A percentile compares a stretch with the other conserved stretches of the same genome.
These are phyloP conservation scores for Erodium trifolium DNA, from an alignment of 441 rosid species.

Conservation along the genomic window DNA sequence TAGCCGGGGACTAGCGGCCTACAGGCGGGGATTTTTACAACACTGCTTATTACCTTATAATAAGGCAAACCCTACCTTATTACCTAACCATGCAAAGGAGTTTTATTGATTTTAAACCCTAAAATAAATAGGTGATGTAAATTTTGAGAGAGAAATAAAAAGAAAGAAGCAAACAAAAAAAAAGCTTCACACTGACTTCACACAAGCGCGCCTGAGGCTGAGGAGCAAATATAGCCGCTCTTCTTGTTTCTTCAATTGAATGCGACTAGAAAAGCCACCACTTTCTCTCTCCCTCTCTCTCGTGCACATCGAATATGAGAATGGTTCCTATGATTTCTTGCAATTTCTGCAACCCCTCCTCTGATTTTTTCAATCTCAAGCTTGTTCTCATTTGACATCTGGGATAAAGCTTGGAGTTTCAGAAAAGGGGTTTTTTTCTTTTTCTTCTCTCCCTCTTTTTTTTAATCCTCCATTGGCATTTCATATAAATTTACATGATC, in stretches of 20 bases:
- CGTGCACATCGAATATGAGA: background rate
- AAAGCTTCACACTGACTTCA: no score
- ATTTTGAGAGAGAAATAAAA: background rate
- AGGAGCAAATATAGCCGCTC: constrained; percentile 3
- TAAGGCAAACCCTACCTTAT: no score
- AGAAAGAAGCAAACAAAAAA: background rate
- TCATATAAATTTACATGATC: background rate
- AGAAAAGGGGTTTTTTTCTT: background rate
- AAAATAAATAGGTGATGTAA: background rate
- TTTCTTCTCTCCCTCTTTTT: background rate
- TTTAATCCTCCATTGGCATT: background rate
- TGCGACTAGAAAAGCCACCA: background rate
- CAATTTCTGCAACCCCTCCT: background rate
- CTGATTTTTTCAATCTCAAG: background rate
- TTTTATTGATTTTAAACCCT: background rate
- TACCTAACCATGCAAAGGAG: no score
- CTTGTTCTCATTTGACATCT: background rate
- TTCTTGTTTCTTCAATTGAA: background rate
- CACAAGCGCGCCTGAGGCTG: background rate
- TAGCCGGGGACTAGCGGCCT: no score
- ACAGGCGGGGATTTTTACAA: no score
- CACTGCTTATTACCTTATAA: no score
- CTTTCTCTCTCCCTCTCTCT: background rate
- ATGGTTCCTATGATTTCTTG: background rate
- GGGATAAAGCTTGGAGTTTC: background rate